Evolutionary conservation across 2,329 filamentous ascomycete species (phyloP).

Genomic region (Trichoderma koningiopsis): DNA sequence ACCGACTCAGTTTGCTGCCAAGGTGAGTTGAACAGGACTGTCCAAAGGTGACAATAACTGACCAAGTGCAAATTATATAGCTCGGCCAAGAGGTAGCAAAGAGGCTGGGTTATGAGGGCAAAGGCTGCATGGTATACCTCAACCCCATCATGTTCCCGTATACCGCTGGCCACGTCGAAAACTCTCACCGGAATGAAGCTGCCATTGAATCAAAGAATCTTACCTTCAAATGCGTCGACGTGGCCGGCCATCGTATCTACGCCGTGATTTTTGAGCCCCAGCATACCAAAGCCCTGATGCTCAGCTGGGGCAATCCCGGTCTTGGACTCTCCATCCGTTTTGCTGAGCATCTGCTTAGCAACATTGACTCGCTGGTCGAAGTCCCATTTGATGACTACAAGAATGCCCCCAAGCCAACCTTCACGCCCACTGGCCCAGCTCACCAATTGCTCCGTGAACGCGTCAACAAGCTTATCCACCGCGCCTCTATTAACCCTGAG

Average conservation of each 20-base stretch:
- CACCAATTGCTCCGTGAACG: conserved; percentile 45
- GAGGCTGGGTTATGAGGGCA: conserved; percentile 34
- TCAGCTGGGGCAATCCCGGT: conserved; percentile 51
- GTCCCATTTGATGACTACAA: conserved; percentile 34
- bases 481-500: conserved; percentile 41
- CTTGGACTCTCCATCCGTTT: conserved; percentile 50
- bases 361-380: conserved; percentile 40
- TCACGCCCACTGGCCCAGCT: conserved; percentile 41
- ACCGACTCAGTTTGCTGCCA: conserved; percentile 42
- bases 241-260: conserved; percentile 47
- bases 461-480: conserved; percentile 46
- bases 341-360: conserved; percentile 46
- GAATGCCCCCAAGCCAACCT: conserved; percentile 40
- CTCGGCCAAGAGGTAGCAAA: conserved; percentile 43
- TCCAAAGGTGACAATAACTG: not conserved
- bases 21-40: conserved; percentile 34
- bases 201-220: conserved; percentile 41
- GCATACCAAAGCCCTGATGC: conserved; percentile 42
- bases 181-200: conserved; percentile 40
- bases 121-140: conserved; percentile 37
- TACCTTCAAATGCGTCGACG: conserved; percentile 45
- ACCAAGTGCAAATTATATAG: conserved; percentile 30
- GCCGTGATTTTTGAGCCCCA: conserved; percentile 44
- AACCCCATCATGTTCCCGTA: conserved; percentile 38
- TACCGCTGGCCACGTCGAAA: conserved; percentile 38